Conservation (phyloP, 768 basidiomycete genomes). For the Lactarius sanguifluus region DNA sequence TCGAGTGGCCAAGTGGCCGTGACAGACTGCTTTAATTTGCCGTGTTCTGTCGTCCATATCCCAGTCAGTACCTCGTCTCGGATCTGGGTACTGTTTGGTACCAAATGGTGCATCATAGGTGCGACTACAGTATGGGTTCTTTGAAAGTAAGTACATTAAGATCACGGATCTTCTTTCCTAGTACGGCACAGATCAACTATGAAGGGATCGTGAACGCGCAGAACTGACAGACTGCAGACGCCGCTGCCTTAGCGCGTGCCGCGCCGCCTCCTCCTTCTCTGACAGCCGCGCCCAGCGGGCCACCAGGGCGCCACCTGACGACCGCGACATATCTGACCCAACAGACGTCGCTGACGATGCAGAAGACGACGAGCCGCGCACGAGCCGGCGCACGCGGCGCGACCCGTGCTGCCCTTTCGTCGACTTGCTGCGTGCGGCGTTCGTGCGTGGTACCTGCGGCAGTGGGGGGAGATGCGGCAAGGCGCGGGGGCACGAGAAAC, state of each 20-base stretch:
- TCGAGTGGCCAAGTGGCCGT: no score
- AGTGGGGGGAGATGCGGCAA: conserved; percentile 9
- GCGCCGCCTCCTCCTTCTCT: conserved; percentile 27
- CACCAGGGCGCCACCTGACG: conserved; percentile 5
- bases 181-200: neutral
- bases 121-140: neutral
- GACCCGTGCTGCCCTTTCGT: conserved; percentile 13
- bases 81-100: no score
- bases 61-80: no score
- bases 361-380: conserved; percentile 17
- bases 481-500: conserved; percentile 16
- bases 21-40: no score
- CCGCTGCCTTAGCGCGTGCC: conserved; percentile 27
- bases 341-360: conserved; percentile 23
- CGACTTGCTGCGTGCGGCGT: conserved; percentile 8
- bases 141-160: neutral
- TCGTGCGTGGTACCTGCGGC: conserved; percentile 12
- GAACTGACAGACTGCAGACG: conserved; percentile 7
- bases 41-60: no score
- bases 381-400: neutral
- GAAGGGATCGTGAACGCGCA: neutral
- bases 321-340: conserved; percentile 29
- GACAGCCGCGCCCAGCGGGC: conserved; percentile 22
- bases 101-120: no score
- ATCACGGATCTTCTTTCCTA: neutral